A percentile compares a stretch with the other conserved stretches of the same genome.
phyloP scores from a whole-genome alignment of 23 red algal species.

The Gracilaria domingensis region DNA sequence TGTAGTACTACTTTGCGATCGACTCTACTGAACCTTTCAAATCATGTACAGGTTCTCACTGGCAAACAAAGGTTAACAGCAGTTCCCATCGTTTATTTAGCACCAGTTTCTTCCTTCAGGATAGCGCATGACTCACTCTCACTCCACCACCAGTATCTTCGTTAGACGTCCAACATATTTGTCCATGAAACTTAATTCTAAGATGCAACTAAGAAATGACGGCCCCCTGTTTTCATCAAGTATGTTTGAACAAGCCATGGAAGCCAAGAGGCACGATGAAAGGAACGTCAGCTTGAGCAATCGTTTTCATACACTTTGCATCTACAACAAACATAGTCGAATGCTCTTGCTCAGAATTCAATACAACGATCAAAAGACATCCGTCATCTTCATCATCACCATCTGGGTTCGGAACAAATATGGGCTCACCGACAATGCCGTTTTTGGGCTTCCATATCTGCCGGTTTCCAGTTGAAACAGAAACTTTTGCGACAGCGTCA shows the following conservation, averaged over 20 bases:
- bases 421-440: conserved; percentile 41
- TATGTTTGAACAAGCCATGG: conserved; percentile 54
- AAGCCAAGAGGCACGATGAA: conserved; percentile 61
- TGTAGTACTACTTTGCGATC: no score
- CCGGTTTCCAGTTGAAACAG: conserved; percentile 10
- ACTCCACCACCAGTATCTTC: no score
- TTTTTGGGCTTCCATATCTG: conserved; percentile 12
- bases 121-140: no score
- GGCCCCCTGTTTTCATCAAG: no score
- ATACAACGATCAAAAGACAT: conserved; percentile 45
- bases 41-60: no score
- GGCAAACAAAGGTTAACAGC: no score
- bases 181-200: no score
- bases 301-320: conserved; percentile 29
- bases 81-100: no score
- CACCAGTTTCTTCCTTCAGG: no score
- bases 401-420: conserved; percentile 63
- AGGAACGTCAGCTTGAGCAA: conserved; percentile 53
- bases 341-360: conserved; percentile 10
- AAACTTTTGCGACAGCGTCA: conserved; percentile 50
- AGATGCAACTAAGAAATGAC: no score
- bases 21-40: no score
- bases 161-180: no score
- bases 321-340: conserved; percentile 52
- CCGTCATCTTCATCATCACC: conserved; percentile 61